Percentiles rank a stretch among this genome's conserved stretches.
Evolutionary conservation across 108 stramenopile genomes (phyloP).

Genomic region (Cyclotella cryptica): DNA sequence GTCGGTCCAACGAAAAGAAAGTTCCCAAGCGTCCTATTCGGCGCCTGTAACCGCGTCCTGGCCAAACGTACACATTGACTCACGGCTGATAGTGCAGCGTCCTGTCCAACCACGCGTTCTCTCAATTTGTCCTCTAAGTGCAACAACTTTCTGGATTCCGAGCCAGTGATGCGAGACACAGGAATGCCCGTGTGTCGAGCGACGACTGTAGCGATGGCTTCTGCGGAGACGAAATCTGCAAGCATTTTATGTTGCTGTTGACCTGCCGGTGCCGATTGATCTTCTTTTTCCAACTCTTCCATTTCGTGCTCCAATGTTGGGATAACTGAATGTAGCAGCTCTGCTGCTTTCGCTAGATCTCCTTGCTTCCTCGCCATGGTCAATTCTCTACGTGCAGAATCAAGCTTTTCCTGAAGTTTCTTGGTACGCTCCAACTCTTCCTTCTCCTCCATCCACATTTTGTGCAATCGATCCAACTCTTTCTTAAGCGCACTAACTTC

Average conservation of each 20-base stretch:
- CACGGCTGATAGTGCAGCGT: slow-evolving; percentile 85
- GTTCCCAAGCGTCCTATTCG: slow-evolving; percentile 88
- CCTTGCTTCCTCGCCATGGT: slow-evolving; percentile 70
- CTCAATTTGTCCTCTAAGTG: slow-evolving; percentile 88
- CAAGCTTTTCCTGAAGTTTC: slow-evolving; percentile 79
- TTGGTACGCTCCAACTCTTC: slow-evolving; percentile 67
- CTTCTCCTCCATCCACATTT: slow-evolving; percentile 69
- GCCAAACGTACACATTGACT: slow-evolving; percentile 89
- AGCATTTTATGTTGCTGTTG: slow-evolving; percentile 63
- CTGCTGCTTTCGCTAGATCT: slow-evolving; percentile 57
- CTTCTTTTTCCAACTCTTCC: slow-evolving; percentile 50
- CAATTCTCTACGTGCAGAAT: slow-evolving; percentile 67
- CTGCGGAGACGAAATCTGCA: slow-evolving; percentile 72
- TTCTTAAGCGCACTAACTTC: slow-evolving; percentile 76
- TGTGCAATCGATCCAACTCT: slow-evolving; percentile 68
- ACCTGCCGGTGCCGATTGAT: slow-evolving; percentile 13
- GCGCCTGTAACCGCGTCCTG: slow-evolving; percentile 86
- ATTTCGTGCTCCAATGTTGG: slow-evolving; percentile 78
- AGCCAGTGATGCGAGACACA: slow-evolving; percentile 78
- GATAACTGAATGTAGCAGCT: slow-evolving; percentile 74
- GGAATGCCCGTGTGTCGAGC: slow-evolving; percentile 85
- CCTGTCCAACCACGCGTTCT: slow-evolving; percentile 89
- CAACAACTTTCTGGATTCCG: slow-evolving; percentile 88
- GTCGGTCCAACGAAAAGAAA: slow-evolving; percentile 68
- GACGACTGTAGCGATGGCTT: slow-evolving; percentile 86